These are phyloP conservation scores for Ceratocystis diversiconidia DNA, from an alignment of 2,329 filamentous ascomycete genomes.

Conservation along the genomic window DNA sequence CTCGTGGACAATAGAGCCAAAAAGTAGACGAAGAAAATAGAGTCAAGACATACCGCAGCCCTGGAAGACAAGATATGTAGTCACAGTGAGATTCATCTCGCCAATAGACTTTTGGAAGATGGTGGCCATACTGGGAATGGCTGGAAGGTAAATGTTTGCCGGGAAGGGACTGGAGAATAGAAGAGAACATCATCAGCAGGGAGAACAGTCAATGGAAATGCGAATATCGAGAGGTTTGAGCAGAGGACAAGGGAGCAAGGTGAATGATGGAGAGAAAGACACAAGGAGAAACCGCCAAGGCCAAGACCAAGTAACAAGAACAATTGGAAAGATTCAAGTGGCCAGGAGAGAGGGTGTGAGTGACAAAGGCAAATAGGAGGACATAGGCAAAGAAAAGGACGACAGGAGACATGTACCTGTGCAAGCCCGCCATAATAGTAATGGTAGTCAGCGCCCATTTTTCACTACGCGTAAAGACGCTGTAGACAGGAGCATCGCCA, in stretches of 20 bases:
- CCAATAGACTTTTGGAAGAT: constrained; percentile 24
- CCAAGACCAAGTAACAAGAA: background rate
- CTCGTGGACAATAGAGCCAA: background rate
- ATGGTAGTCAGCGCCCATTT: constrained; percentile 23
- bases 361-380: background rate
- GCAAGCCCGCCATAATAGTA: constrained; percentile 23
- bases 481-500: constrained; percentile 18
- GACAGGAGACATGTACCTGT: constrained; percentile 15
- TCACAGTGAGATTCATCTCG: constrained; percentile 25
- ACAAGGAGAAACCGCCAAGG: background rate
- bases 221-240: background rate
- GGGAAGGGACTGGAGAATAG: constrained; percentile 23
- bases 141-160: constrained; percentile 27
- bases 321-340: background rate
- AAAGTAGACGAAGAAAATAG: background rate
- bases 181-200: background rate
- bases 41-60: constrained; percentile 19
- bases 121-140: constrained; percentile 22
- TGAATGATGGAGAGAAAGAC: background rate
- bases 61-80: constrained; percentile 25
- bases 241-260: background rate
- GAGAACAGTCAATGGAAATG: too few relatives aligned
- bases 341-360: background rate
- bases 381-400: too few relatives aligned
- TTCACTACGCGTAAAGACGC: constrained; percentile 21